A percentile compares a stretch with the other conserved stretches of the same genome.
phyloP scores from a whole-genome alignment of 1,284 basidiomycete genomes.

The Boletus subluridellus region DNA sequence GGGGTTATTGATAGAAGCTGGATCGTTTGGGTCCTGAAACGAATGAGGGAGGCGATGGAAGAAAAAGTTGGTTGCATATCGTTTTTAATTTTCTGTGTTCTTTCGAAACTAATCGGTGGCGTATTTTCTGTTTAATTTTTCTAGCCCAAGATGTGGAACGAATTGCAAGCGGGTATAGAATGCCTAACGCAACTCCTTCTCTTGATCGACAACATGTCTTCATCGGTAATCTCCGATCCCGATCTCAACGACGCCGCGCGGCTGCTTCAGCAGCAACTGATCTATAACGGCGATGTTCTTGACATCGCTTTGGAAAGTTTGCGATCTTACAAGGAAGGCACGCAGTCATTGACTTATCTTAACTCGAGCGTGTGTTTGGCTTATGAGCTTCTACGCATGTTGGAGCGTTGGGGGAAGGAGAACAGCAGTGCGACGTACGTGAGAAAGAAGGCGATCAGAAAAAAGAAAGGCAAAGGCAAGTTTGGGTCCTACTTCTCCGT shows the following conservation, averaged over 20 bases:
- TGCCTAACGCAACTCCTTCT: slow-evolving; percentile 87
- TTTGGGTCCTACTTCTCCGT: slow-evolving; percentile 16
- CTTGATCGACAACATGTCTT: slow-evolving; percentile 69
- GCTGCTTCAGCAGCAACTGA: slow-evolving; percentile 79
- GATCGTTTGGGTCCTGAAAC: slow-evolving; percentile 82
- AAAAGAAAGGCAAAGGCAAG: slow-evolving; percentile 50
- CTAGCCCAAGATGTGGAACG: slow-evolving; percentile 88
- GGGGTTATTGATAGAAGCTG: slow-evolving; percentile 83
- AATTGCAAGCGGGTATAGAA: slow-evolving; percentile 90
- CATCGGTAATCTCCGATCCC: slow-evolving; percentile 37
- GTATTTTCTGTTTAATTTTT: slow-evolving; percentile 5
- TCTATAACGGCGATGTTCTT: slow-evolving; percentile 91
- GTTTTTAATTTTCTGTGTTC: slow-evolving; percentile 2
- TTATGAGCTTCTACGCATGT: slow-evolving; percentile 77
- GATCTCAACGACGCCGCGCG: slow-evolving; percentile 74
- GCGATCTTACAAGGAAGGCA: slow-evolving; percentile 70
- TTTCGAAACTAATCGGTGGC: slow-evolving; percentile 13
- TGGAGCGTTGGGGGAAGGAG: slow-evolving; percentile 81
- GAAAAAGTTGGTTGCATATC: slow-evolving; percentile 63
- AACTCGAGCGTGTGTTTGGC: slow-evolving; percentile 80
- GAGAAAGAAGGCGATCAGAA: slow-evolving; percentile 58
- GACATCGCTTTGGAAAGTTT: slow-evolving; percentile 80
- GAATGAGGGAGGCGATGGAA: slow-evolving; percentile 86
- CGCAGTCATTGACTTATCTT: slow-evolving; percentile 71
- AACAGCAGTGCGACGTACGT: slow-evolving; percentile 69